These are phyloP conservation scores for Cryptococcus jaspeensis DNA, from an alignment of 1,284 basidiomycete genomes.

Conservation along the genomic window DNA sequence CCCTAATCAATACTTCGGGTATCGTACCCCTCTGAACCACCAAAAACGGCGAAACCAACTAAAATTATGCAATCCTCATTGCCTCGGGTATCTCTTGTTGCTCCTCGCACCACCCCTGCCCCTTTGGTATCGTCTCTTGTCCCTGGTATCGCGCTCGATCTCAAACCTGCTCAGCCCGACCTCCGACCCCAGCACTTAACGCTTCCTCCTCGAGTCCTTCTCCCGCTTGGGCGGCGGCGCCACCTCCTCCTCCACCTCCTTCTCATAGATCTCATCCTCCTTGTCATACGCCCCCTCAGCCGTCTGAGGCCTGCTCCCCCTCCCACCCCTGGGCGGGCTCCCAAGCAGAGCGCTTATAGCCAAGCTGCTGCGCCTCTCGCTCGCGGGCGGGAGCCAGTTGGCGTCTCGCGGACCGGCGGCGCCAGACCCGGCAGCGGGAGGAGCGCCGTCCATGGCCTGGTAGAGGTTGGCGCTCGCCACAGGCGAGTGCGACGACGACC, in stretches of 20 bases:
- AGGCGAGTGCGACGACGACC: conserved; percentile 9
- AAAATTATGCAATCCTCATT: too few species aligned
- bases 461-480: conserved; percentile 4
- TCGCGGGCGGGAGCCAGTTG: conserved; percentile 42
- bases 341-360: conserved; percentile 47
- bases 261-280: neutral
- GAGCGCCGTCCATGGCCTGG: conserved; percentile 7
- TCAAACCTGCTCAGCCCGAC: too few species aligned
- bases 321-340: neutral
- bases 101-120: too few species aligned
- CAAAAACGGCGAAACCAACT: too few species aligned
- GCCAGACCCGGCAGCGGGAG: too few species aligned
- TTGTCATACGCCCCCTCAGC: conserved; percentile 11
- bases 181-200: neutral
- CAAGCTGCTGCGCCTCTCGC: conserved; percentile 42
- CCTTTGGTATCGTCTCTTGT: too few species aligned
- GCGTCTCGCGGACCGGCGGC: conserved; percentile 20
- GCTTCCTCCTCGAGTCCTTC: neutral
- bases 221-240: neutral
- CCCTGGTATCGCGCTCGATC: too few species aligned
- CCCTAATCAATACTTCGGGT: too few species aligned
- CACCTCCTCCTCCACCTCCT: neutral
- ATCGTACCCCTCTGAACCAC: too few species aligned
- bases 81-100: too few species aligned
- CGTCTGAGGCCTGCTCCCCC: conserved; percentile 27